Percentiles rank a stretch among this genome's conserved stretches.
These are phyloP conservation scores for Diplodia seriata DNA, from an alignment of 2,329 filamentous ascomycete genomes.

Conservation along the genomic window DNA sequence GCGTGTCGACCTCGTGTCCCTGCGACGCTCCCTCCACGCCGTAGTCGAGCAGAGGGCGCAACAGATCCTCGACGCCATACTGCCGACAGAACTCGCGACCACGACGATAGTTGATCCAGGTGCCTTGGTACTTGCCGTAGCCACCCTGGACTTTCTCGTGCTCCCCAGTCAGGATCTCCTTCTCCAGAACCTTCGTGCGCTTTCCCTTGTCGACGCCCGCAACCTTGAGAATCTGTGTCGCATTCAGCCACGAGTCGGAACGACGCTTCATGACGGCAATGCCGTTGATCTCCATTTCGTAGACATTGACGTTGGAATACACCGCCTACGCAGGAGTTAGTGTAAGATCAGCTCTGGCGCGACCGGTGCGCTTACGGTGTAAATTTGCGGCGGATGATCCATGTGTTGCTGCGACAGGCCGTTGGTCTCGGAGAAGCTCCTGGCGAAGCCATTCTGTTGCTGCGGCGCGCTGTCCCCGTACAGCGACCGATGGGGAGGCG, in stretches of 20 bases:
- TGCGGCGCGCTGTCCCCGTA: slow-evolving; percentile 46
- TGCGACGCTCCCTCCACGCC: slow-evolving; percentile 73
- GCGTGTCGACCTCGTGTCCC: slow-evolving; percentile 83
- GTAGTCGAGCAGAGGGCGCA: slow-evolving; percentile 78
- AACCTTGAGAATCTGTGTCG: slow-evolving; percentile 97
- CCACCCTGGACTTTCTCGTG: slow-evolving; percentile 99
- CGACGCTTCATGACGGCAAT: slow-evolving; percentile 95
- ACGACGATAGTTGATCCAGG: slow-evolving; percentile 94
- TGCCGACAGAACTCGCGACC: slow-evolving; percentile 89
- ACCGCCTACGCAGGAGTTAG: slow-evolving; percentile 66
- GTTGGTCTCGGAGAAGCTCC: slow-evolving; percentile 49
- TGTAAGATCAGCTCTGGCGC: background rate
- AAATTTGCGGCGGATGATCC: slow-evolving; percentile 57
- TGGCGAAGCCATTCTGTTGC: slow-evolving; percentile 44
- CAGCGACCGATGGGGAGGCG: slow-evolving; percentile 43
- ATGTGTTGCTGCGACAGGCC: slow-evolving; percentile 46
- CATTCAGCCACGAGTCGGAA: slow-evolving; percentile 95
- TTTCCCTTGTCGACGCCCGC: slow-evolving; percentile 97
- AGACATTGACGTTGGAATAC: slow-evolving; percentile 94
- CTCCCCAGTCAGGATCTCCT: slow-evolving; percentile 94
- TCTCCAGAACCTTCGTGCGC: slow-evolving; percentile 95
- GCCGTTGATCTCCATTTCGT: slow-evolving; percentile 96
- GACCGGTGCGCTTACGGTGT: slow-evolving; percentile 50
- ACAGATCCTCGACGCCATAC: slow-evolving; percentile 76
- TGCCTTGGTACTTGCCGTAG: slow-evolving; percentile 98